A percentile compares a stretch with the other conserved stretches of the same genome.
These are phyloP conservation scores for Cystobasidium slooffiae DNA, from an alignment of 1,284 basidiomycete genomes.

Conservation along the genomic window DNA sequence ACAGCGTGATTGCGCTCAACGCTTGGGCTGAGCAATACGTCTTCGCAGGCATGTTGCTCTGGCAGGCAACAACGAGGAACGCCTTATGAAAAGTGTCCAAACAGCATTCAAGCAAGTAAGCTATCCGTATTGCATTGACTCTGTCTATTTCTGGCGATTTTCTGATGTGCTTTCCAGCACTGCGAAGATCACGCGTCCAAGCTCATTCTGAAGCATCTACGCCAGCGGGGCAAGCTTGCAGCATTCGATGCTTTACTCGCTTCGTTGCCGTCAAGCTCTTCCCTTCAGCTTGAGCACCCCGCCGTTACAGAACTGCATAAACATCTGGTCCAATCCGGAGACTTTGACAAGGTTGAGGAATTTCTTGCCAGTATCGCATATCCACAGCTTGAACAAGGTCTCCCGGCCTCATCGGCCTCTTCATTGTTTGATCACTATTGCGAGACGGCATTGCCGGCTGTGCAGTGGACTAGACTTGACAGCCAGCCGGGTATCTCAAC, in stretches of 20 bases:
- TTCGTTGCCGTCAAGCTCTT: slow-evolving; percentile 15
- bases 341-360: slow-evolving; percentile 54
- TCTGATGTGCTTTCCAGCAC: slow-evolving; percentile 44
- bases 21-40: not conserved
- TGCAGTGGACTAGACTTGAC: slow-evolving; percentile 45
- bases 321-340: slow-evolving; percentile 52
- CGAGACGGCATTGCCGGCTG: not conserved
- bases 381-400: slow-evolving; percentile 10
- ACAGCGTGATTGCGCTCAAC: not conserved
- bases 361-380: slow-evolving; percentile 52
- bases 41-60: slow-evolving; percentile 54
- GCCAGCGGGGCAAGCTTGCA: slow-evolving; percentile 51
- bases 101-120: slow-evolving; percentile 25
- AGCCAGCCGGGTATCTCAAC: slow-evolving; percentile 13
- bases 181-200: slow-evolving; percentile 51
- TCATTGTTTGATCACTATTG: slow-evolving; percentile 18
- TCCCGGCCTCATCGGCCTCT: not conserved
- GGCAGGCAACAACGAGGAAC: slow-evolving; percentile 52
- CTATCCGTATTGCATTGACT: no score
- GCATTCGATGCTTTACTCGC: slow-evolving; percentile 50
- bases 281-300: slow-evolving; percentile 54
- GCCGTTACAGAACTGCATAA: slow-evolving; percentile 54
- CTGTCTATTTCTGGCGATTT: not conserved
- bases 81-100: slow-evolving; percentile 43
- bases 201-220: slow-evolving; percentile 57